Percentiles rank a stretch among this genome's conserved stretches.
phyloP scores from a whole-genome alignment of 306 rosid genomes.

The Rosa lucieae region DNA sequence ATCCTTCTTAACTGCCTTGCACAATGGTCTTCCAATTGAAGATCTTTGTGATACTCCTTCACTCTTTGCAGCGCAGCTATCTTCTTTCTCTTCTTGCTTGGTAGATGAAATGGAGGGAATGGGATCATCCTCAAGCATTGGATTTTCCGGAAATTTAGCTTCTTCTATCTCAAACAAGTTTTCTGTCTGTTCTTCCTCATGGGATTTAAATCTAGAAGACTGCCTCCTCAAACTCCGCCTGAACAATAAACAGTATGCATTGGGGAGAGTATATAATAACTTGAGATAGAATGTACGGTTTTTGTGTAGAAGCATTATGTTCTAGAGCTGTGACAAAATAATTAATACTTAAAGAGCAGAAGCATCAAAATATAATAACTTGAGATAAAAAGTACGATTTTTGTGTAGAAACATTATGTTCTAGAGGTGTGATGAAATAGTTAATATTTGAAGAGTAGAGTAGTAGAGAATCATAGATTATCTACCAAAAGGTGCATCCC shows the following conservation, averaged over 20 bases:
- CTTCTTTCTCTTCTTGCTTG: slow-evolving; percentile 29
- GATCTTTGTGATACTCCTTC: slow-evolving; percentile 40
- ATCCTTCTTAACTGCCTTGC: slow-evolving; percentile 24
- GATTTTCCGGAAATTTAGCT: slow-evolving; percentile 28
- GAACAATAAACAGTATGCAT: slow-evolving; percentile 4
- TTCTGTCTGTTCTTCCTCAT: slow-evolving; percentile 42
- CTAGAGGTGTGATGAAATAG: not conserved
- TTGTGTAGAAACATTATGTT: not conserved
- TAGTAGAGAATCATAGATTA: not conserved
- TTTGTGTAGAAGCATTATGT: not conserved
- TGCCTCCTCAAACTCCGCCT: slow-evolving; percentile 67
- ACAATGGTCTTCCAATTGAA: slow-evolving; percentile 64
- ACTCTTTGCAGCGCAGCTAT: slow-evolving; percentile 26
- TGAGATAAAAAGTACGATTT: not conserved
- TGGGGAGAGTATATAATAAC: not conserved
- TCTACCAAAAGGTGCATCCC: not conserved
- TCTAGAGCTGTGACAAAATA: not conserved
- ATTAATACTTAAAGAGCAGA: not conserved
- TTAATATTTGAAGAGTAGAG: not conserved
- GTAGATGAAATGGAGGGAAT: slow-evolving; percentile 22
- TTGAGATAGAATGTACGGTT: not conserved
- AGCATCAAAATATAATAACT: not conserved
- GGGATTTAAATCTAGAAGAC: slow-evolving; percentile 49
- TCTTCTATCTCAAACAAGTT: slow-evolving; percentile 68
- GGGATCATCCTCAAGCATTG: not conserved